Conservation (phyloP, 139 green algal genomes). For the Chlorella sp. region DNA sequence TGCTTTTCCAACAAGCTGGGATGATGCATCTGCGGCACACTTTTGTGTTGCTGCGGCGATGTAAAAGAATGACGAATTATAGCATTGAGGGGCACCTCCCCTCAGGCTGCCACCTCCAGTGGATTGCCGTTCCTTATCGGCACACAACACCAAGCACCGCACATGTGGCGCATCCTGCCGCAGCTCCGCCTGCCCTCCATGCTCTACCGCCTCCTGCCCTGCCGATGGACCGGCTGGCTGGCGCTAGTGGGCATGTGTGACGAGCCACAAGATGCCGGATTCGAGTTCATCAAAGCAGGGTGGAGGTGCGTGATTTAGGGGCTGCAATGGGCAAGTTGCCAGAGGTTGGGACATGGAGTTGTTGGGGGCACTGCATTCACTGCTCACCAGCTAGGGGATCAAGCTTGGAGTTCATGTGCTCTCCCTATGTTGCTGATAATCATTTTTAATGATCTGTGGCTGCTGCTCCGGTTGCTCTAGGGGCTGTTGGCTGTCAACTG, state of each 20-base stretch:
- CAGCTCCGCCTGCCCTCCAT: not conserved
- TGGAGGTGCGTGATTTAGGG: not conserved
- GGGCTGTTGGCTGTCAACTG: not conserved
- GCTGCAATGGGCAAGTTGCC: not conserved
- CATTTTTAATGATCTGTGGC: too few relatives aligned
- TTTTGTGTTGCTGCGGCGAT: too few relatives aligned
- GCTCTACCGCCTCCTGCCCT: slow-evolving; percentile 29
- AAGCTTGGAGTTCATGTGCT: not conserved
- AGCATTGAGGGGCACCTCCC: too few relatives aligned
- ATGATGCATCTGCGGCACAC: too few relatives aligned
- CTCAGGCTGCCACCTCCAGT: too few relatives aligned
- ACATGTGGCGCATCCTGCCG: not conserved
- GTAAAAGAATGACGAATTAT: too few relatives aligned
- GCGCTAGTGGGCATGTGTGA: not conserved
- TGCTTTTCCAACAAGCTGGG: too few relatives aligned
- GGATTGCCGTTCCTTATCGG: too few relatives aligned
- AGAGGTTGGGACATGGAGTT: not conserved
- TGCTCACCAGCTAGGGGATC: not conserved
- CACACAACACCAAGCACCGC: not conserved
- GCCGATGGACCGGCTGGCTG: not conserved
- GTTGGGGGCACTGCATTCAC: not conserved
- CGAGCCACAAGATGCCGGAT: not conserved
- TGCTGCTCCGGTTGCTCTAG: too few relatives aligned
- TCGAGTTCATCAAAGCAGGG: not conserved
- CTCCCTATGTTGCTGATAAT: not conserved